Evolutionary conservation across 306 rosid species (phyloP), one percentile per base, ranked within the genome.

Genomic region (Canavalia ensiformis): DNA sequence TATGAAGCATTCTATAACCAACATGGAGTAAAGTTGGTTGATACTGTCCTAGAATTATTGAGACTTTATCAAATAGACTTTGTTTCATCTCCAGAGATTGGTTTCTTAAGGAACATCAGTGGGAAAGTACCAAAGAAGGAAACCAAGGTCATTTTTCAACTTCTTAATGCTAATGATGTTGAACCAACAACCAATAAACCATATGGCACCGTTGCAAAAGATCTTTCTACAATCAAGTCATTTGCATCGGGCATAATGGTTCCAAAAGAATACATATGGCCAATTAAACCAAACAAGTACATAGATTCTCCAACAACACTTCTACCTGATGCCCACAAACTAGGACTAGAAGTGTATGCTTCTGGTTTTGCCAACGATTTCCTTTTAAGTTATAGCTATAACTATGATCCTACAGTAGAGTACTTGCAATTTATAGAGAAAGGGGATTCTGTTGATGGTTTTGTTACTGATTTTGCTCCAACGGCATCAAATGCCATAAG

Each of bases 361-460:
- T 86, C 84, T 62, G 97, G 93, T 82, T 93, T 93, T 34, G 83
- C 92, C n/a, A 93, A 91, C 49, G 98, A 93, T 67, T 0, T 79
- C 6, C 7, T 76, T 11, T 25, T 76, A 31, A 90, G 94, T 74
- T 82, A 91, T 73, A 90, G 84, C 66, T 93, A 90, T 31, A 93
- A 88, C 47, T 88, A 83, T 75, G 97, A 91, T 65, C 88, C 97
- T 45, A 33, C 80, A 6, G 13, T 57, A 1, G 94, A 94, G 85
- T 90, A 90, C 87, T 44, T 86, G n/a, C 91, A 91, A 57, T 94
- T 85, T 62, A 34, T 90, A 28, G 93, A 89, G 57, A 88, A 86
- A 13, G 83, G 86, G 44, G 75, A 78, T 70, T 72, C 93, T 57
- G 92, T 93, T 70, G 97, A 94, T 77, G 98, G 94, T 28, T 52